phyloP scores from a whole-genome alignment of 2,329 filamentous ascomycete genomes.

The Colletotrichum lentis region DNA sequence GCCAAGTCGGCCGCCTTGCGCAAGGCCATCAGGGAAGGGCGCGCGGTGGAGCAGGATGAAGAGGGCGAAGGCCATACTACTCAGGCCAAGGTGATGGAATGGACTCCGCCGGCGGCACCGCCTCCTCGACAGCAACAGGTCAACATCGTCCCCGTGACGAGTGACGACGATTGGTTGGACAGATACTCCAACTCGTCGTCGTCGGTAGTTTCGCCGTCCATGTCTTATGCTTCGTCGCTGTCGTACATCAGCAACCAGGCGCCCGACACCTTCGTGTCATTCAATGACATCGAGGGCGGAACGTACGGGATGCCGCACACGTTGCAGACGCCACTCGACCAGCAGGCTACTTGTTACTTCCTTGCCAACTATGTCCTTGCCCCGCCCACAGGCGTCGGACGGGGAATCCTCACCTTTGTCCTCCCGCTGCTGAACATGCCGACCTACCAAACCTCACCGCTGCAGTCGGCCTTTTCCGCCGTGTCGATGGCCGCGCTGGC shows the following conservation, averaged over 20 bases:
- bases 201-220: conserved; percentile 32
- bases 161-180: conserved; percentile 34
- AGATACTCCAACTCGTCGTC: conserved; percentile 28
- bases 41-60: conserved; percentile 24
- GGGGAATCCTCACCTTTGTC: conserved; percentile 40
- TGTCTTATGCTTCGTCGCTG: conserved; percentile 32
- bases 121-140: conserved; percentile 28
- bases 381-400: conserved; percentile 37
- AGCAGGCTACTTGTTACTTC: conserved; percentile 42
- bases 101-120: conserved; percentile 27
- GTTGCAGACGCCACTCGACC: conserved; percentile 40
- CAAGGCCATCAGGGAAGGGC: conserved; percentile 35
- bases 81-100: conserved; percentile 24
- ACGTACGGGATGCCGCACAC: conserved; percentile 34
- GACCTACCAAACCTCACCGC: conserved; percentile 38
- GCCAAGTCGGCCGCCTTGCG: conserved; percentile 37
- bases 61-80: conserved; percentile 15
- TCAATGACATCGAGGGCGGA: conserved; percentile 25
- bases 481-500: conserved; percentile 41
- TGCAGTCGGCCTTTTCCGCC: conserved; percentile 41
- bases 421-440: conserved; percentile 39
- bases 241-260: conserved; percentile 33
- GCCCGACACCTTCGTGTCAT: conserved; percentile 28
- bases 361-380: conserved; percentile 41
- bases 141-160: conserved; percentile 19